phyloP scores from a whole-genome alignment of 306 rosid species.

The Acmispon strigosus region DNA sequence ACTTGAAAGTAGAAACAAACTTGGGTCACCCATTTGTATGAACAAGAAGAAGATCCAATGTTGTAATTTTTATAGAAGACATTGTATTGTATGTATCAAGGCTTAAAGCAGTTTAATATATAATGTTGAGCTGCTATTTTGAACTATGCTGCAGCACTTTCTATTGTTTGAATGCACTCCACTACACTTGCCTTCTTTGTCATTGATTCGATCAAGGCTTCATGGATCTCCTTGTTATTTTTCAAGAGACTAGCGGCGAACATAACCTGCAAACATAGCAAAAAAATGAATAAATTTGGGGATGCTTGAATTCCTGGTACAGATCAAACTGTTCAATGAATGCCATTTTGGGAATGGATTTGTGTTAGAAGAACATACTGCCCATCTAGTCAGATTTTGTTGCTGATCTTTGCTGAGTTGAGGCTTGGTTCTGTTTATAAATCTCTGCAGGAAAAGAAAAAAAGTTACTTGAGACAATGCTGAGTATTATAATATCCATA shows the following conservation, averaged over 20 bases:
- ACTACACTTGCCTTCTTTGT: slow-evolving; percentile 56
- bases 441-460: slow-evolving; percentile 37
- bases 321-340: slow-evolving; percentile 8
- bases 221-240: slow-evolving; percentile 61
- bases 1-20: background rate
- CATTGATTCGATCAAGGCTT: slow-evolving; percentile 66
- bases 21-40: background rate
- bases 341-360: background rate
- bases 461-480: background rate
- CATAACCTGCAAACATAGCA: slow-evolving; percentile 46
- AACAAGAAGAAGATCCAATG: background rate
- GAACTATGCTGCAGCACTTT: slow-evolving; percentile 48
- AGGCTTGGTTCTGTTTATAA: slow-evolving; percentile 89
- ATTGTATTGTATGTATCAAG: background rate
- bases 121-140: too few relatives aligned
- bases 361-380: slow-evolving; percentile 49
- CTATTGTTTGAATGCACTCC: slow-evolving; percentile 81
- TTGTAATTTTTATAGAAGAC: slow-evolving; percentile 5
- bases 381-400: slow-evolving; percentile 98
- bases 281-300: background rate
- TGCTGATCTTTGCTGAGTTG: slow-evolving; percentile 84
- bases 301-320: background rate
- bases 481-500: background rate
- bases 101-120: background rate
- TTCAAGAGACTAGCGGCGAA: slow-evolving; percentile 80